Evolutionary conservation across 495 filamentous ascomycete species (phyloP), one percentile per base, ranked within the genome.

Genomic region (Letharia lupina): DNA sequence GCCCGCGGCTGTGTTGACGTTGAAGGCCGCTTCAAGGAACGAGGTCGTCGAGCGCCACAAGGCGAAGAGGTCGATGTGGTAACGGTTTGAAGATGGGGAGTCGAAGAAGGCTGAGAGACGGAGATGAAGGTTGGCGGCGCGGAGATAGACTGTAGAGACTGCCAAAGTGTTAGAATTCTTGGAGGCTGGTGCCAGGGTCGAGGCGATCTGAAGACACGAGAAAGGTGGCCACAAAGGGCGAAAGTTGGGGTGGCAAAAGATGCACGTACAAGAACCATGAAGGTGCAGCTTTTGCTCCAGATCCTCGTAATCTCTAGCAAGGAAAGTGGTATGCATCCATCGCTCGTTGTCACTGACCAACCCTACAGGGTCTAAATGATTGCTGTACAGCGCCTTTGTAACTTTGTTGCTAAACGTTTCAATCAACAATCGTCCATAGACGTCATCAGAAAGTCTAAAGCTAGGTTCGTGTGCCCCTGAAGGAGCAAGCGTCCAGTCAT

Each of bases 51-150:
- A 87, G 45, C 85, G 82, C 80, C 91, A 96, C 4, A 96, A 77
- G 41, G 86, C 81, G 71, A 91, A 84, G 40, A 96, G 79, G 68
- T 93, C 89, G 64, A 88, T 83, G 62, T 87, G 83, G 69, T 94
- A 94, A 64, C 88, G 86, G 52, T 85, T 85, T 4, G 86, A 83
- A 16, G 81, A 83, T 62, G 87, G 87, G 13, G 90, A 87, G 72
- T 95, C 90, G 75, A 96, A 96, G 78, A 96, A 95, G 33, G 90
- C 91, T 13, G 87, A 89, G 54, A 97, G 81, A 28, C 89, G 89
- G 11, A 97, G 81, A 71, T 96, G 92, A 1, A 97, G 83, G 63
- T 85, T 86, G 11, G 90, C 86, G 16, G 92, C 90, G 64, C 86
- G 86, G 52, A 96, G 79, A 72, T 93, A 89, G 20, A 96, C 77